Conservation (phyloP, 495 filamentous ascomycete species). For the Chaetomidium leptoderma region DNA sequence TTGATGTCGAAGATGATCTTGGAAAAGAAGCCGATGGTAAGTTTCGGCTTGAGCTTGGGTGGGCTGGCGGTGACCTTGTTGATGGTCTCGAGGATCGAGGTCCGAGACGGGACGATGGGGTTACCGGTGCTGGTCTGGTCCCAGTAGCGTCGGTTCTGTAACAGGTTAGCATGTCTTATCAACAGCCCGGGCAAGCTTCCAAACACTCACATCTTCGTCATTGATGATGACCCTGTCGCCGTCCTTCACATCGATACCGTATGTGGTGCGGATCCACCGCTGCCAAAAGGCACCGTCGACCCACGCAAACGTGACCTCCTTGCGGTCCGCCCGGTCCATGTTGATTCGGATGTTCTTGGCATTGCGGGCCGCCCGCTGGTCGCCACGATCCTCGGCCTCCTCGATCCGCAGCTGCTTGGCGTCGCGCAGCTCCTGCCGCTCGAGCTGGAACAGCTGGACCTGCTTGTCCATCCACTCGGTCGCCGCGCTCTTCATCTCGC, state of each 20-base stretch:
- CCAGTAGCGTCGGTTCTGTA: conserved; percentile 88
- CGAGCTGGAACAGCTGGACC: conserved; percentile 78
- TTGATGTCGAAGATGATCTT: conserved; percentile 73
- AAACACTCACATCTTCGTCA: conserved; percentile 81
- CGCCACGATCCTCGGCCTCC: conserved; percentile 89
- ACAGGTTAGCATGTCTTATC: conserved; percentile 6
- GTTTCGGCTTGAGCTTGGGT: conserved; percentile 81
- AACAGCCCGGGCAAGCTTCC: not conserved
- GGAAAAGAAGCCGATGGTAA: conserved; percentile 71
- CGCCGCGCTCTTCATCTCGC: conserved; percentile 92
- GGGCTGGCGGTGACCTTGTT: conserved; percentile 67
- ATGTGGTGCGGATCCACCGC: conserved; percentile 89
- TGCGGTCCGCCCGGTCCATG: conserved; percentile 79
- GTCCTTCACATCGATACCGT: conserved; percentile 77
- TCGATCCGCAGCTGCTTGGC: conserved; percentile 93
- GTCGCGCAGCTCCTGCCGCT: conserved; percentile 86
- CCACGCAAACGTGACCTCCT: conserved; percentile 96
- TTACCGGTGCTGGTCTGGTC: conserved; percentile 84
- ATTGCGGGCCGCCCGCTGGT: conserved; percentile 77
- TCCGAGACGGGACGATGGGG: conserved; percentile 81
- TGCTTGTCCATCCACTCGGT: conserved; percentile 98
- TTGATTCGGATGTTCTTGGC: conserved; percentile 90
- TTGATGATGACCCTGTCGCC: conserved; percentile 95
- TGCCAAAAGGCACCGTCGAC: conserved; percentile 98
- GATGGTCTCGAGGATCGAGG: conserved; percentile 91